Conservation (phyloP, 2,329 filamentous ascomycete genomes). For the Penicillium sp. region DNA sequence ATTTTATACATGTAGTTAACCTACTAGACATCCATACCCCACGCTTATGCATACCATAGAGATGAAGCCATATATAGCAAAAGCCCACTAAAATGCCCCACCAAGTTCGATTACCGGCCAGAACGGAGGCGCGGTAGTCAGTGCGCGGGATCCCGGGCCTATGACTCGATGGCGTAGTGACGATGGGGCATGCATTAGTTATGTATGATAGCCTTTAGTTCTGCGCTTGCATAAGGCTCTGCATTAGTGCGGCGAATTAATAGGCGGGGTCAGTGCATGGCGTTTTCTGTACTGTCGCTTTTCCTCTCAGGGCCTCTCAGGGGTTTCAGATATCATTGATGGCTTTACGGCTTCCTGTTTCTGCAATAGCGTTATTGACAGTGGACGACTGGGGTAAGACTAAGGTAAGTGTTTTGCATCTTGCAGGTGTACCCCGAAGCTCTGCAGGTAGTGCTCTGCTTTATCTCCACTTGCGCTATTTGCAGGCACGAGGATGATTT, state of each 20-base stretch:
- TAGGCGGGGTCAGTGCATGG: constrained; percentile 15
- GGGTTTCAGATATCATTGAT: constrained; percentile 9
- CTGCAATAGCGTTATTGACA: neutral
- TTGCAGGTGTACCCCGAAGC: constrained; percentile 11
- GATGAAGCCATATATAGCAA: constrained; percentile 5
- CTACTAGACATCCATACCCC: too few relatives aligned
- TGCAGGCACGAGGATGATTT: neutral
- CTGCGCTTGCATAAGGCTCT: constrained; percentile 17
- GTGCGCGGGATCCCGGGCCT: constrained; percentile 19
- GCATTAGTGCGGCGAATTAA: constrained; percentile 26
- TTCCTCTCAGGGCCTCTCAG: constrained; percentile 10
- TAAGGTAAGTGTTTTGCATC: constrained; percentile 8
- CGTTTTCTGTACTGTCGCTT: neutral
- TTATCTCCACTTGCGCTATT: neutral
- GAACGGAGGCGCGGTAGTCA: constrained; percentile 20
- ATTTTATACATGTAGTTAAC: constrained; percentile 10
- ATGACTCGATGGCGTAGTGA: constrained; percentile 16
- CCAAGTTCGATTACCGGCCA: constrained; percentile 3
- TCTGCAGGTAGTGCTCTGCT: neutral
- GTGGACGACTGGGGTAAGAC: too few relatives aligned
- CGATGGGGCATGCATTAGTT: constrained; percentile 12
- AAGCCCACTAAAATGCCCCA: neutral
- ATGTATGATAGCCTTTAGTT: constrained; percentile 11
- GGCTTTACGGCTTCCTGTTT: neutral
- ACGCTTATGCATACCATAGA: constrained; percentile 24